Conservation (phyloP, 352 stramenopile genomes). For the Globisporangium middletonii region DNA sequence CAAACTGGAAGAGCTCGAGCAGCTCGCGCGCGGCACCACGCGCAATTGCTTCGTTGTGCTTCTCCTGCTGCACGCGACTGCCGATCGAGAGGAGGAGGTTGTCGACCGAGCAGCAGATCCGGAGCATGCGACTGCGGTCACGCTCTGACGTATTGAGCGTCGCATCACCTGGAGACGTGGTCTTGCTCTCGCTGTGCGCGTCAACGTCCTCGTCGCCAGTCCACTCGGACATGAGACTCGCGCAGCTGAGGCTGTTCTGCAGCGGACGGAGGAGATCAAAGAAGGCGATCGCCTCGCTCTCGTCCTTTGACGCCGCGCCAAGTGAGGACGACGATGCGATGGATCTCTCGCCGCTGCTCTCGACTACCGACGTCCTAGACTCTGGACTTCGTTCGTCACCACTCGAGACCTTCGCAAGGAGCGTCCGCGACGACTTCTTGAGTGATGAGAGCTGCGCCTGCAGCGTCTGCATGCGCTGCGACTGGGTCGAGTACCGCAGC, state of each 20-base stretch:
- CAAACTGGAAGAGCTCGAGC: slow-evolving; percentile 39
- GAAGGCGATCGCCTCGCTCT: slow-evolving; percentile 20
- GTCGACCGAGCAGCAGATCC: slow-evolving; percentile 61
- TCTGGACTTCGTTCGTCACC: background rate
- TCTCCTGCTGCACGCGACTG: slow-evolving; percentile 42
- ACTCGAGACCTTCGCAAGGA: background rate
- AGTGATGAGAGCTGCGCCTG: slow-evolving; percentile 17
- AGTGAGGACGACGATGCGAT: background rate
- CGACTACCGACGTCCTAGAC: background rate
- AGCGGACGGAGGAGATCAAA: slow-evolving; percentile 47
- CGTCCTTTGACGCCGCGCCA: background rate
- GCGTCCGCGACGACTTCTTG: slow-evolving; percentile 4
- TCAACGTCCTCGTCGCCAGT: slow-evolving; percentile 27
- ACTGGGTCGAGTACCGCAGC: slow-evolving; percentile 30
- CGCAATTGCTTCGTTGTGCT: slow-evolving; percentile 35
- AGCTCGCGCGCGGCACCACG: slow-evolving; percentile 37
- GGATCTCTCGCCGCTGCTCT: background rate
- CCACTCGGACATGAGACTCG: slow-evolving; percentile 27
- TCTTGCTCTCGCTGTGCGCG: slow-evolving; percentile 9
- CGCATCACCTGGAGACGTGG: slow-evolving; percentile 7
- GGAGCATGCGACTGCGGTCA: slow-evolving; percentile 47
- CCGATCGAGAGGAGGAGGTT: slow-evolving; percentile 54
- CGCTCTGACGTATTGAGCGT: slow-evolving; percentile 27
- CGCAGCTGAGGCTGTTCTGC: slow-evolving; percentile 50
- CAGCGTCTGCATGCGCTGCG: slow-evolving; percentile 26